These are phyloP conservation scores for Pythium rishiriense DNA, from an alignment of 352 stramenopile species.

Conservation along the genomic window DNA sequence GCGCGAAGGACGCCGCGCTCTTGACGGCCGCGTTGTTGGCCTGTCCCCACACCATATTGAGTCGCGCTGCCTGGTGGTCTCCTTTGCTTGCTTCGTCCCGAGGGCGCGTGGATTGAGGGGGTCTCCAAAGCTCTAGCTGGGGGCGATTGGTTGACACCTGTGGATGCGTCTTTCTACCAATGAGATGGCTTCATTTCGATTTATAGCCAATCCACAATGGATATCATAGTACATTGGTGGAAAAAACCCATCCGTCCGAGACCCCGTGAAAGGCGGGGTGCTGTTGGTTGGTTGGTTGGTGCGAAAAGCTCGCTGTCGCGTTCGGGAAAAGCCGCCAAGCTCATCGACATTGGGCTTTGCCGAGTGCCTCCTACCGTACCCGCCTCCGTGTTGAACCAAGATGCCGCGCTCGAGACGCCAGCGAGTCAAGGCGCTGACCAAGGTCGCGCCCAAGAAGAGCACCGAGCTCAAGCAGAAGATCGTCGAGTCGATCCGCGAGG, in stretches of 20 bases:
- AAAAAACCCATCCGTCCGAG: slow-evolving; percentile 35
- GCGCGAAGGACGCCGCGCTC: slow-evolving; percentile 24
- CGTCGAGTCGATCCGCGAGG: slow-evolving; percentile 92
- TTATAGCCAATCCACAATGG: slow-evolving; percentile 31
- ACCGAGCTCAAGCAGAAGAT: slow-evolving; percentile 95
- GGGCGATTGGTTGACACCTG: slow-evolving; percentile 54
- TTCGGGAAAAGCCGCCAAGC: slow-evolving; percentile 17
- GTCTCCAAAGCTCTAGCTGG: not conserved
- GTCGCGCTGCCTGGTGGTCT: not conserved
- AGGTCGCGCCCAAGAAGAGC: slow-evolving; percentile 95
- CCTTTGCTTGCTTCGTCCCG: not conserved
- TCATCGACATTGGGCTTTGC: slow-evolving; percentile 7
- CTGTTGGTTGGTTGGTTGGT: slow-evolving; percentile 55
- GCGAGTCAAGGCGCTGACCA: slow-evolving; percentile 91
- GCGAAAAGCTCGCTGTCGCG: slow-evolving; percentile 10
- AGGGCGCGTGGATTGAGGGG: not conserved
- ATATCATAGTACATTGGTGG: slow-evolving; percentile 33
- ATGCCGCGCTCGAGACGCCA: slow-evolving; percentile 91
- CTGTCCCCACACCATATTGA: slow-evolving; percentile 69
- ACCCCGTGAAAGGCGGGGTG: slow-evolving; percentile 17
- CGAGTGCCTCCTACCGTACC: not conserved
- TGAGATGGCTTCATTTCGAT: slow-evolving; percentile 1
- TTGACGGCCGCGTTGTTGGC: slow-evolving; percentile 32
- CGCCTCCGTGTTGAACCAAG: not conserved
- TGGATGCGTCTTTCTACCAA: slow-evolving; percentile 43